Evolutionary conservation across 805 yeast species (phyloP).

Genomic region (Saturnispora halmiae): DNA sequence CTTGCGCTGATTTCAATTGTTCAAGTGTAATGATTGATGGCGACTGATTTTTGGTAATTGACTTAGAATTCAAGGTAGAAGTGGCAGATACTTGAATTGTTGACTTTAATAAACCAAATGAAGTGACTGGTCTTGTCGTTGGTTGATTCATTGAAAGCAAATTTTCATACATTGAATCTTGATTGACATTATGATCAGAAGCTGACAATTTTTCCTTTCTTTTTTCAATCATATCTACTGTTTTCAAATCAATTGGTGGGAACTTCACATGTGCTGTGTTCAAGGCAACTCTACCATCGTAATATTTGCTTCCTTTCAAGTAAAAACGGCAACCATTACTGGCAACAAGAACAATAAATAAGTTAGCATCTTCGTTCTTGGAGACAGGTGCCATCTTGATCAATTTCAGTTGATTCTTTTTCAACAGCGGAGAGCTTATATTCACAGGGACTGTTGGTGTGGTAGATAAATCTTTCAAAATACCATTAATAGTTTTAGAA

Average conservation of each 20-base stretch:
- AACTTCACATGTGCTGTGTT: slow-evolving; percentile 35
- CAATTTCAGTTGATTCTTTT: slow-evolving; percentile 47
- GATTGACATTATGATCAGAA: slow-evolving; percentile 23
- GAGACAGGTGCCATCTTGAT: slow-evolving; percentile 56
- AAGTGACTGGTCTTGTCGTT: slow-evolving; percentile 2
- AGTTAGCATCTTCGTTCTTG: slow-evolving; percentile 53
- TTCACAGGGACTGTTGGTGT: slow-evolving; percentile 31
- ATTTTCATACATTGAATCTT: slow-evolving; percentile 1
- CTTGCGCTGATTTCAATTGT: slow-evolving; percentile 44
- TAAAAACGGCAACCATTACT: slow-evolving; percentile 76
- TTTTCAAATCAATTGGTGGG: slow-evolving; percentile 34
- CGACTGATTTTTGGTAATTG: slow-evolving; percentile 25
- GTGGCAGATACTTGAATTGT: neutral
- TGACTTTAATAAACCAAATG: slow-evolving; percentile 4
- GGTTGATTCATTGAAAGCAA: slow-evolving; percentile 5
- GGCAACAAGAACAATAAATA: slow-evolving; percentile 72
- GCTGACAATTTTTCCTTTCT: slow-evolving; percentile 33
- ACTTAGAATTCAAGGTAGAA: slow-evolving; percentile 2
- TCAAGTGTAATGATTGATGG: slow-evolving; percentile 23
- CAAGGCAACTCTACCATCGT: slow-evolving; percentile 28
- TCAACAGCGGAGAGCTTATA: slow-evolving; percentile 37
- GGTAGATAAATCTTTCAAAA: slow-evolving; percentile 40
- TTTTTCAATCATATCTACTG: slow-evolving; percentile 24
- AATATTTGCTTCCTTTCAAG: slow-evolving; percentile 39
- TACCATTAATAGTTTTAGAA: slow-evolving; percentile 36